A percentile compares a stretch with the other conserved stretches of the same genome.
Evolutionary conservation across 371 early-diverging fungal species (phyloP).

Genomic region (Mortierella sp.): DNA sequence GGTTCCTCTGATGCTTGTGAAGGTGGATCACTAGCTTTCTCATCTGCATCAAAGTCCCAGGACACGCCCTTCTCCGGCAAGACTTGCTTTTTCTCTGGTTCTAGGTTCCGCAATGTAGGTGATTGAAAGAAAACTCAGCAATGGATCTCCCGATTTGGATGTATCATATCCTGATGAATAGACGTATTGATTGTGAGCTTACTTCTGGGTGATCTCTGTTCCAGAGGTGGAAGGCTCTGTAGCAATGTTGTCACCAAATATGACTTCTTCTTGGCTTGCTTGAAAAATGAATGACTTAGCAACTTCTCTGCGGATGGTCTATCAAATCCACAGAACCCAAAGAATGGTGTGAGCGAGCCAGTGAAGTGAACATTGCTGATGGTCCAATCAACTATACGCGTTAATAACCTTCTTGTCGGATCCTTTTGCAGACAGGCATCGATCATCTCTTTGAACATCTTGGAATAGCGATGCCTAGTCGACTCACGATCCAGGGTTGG

Average conservation of each 20-base stretch:
- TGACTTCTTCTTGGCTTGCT: conserved; percentile 78
- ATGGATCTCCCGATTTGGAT: background rate
- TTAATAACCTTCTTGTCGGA: conserved; percentile 81
- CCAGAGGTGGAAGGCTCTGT: conserved; percentile 76
- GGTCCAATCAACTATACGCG: too few species aligned
- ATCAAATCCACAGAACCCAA: background rate
- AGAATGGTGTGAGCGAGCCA: background rate
- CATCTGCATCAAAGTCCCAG: conserved; percentile 60
- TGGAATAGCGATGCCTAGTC: conserved; percentile 80
- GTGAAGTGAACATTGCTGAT: too few species aligned
- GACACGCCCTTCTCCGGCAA: conserved; percentile 57
- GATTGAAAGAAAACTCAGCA: background rate
- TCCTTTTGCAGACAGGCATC: conserved; percentile 87
- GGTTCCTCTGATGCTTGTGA: conserved; percentile 4
- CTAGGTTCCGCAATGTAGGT: conserved; percentile 16
- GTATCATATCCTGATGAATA: background rate
- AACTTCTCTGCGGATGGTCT: conserved; percentile 87
- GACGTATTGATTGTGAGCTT: conserved; percentile 12
- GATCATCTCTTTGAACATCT: conserved; percentile 86
- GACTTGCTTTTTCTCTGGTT: conserved; percentile 38
- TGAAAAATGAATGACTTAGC: conserved; percentile 84
- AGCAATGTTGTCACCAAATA: conserved; percentile 72
- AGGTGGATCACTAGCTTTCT: background rate
- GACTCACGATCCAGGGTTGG: conserved; percentile 86
- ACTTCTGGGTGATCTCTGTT: conserved; percentile 67